Evolutionary conservation across 2,329 filamentous ascomycete species (phyloP).

Genomic region (Trichoderma asperellum): DNA sequence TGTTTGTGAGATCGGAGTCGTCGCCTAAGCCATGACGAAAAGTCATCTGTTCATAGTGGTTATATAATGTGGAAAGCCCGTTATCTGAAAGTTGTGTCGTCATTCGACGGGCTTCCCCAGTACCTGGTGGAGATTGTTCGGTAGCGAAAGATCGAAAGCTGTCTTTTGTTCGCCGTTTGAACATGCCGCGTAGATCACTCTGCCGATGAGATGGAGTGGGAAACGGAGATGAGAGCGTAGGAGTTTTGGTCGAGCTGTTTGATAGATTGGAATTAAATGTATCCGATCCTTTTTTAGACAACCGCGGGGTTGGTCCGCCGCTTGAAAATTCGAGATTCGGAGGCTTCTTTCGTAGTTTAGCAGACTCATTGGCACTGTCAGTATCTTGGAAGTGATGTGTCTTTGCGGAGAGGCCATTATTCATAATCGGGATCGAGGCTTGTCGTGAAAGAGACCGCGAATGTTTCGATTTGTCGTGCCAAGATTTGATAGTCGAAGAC

Average conservation of each 20-base stretch:
- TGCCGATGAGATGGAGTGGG: slow-evolving; percentile 38
- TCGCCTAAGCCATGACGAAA: slow-evolving; percentile 49
- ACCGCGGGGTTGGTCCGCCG: slow-evolving; percentile 44
- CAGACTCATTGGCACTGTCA: slow-evolving; percentile 39
- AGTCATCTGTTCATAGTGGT: slow-evolving; percentile 62
- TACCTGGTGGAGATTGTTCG: slow-evolving; percentile 34
- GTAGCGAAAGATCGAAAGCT: slow-evolving; percentile 37
- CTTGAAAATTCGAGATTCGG: slow-evolving; percentile 54
- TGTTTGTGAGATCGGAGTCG: slow-evolving; percentile 28
- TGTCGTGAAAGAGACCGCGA: slow-evolving; percentile 63
- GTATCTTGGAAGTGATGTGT: slow-evolving; percentile 43
- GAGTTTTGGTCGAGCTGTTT: slow-evolving; percentile 46
- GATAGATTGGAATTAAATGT: slow-evolving; percentile 40
- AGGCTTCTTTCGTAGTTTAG: slow-evolving; percentile 48
- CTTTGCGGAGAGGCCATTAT: slow-evolving; percentile 57
- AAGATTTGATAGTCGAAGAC: slow-evolving; percentile 59
- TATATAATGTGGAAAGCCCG: slow-evolving; percentile 56
- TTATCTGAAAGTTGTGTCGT: slow-evolving; percentile 29
- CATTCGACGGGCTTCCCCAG: slow-evolving; percentile 36
- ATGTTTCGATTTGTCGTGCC: slow-evolving; percentile 60
- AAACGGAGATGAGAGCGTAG: slow-evolving; percentile 48
- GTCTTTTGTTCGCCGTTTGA: slow-evolving; percentile 45
- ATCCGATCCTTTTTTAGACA: slow-evolving; percentile 38
- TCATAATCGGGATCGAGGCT: slow-evolving; percentile 62
- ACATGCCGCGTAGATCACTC: slow-evolving; percentile 36